Evolutionary conservation across 352 stramenopile species (phyloP), one percentile per base, ranked within the genome.

Genomic region (Phytopythium cucurbitacearum): DNA sequence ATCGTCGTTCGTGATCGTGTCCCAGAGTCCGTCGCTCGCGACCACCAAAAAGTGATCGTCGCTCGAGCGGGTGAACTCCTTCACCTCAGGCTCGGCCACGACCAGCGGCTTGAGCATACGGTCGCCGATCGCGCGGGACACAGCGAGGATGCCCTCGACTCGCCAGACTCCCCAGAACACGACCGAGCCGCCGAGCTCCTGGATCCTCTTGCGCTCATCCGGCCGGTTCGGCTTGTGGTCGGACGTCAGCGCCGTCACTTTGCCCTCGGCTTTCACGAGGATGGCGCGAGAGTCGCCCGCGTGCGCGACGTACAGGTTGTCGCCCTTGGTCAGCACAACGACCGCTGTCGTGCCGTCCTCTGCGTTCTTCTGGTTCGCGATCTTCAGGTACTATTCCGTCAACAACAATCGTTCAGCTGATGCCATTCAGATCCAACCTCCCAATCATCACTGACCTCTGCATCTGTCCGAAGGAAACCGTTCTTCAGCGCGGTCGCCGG

Each of bases 161-260:
- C 93, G 84, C 87, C 89, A 97, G 38, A 96, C 85, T 16, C 92
- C 92, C 82, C 85, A 96, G 51, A 96, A 89, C 10, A 96, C 85
- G 3, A 98, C 87, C 21, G 73, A 91, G 40, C 92, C 92, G 33
- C 92, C 91, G 13, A 96, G 64, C 46, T 91, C 79, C 41, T 87
- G 76, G 51, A 98, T 94, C 39, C 92, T 77, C 49, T 87, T 83
- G 43, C 80, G 76, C 70, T 98, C 92, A 44, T 97, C 89, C 34
- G 85, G 80, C 32, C 86, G 84, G 56, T 96, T 95, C 11, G 92
- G 92, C 65, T 97, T 96, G 64, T 98, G 91, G 64, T 98, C 91
- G 6, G 68, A 71, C 16, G 86, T 96, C 40, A 98, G 71, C 11
- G 77, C 60, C 21, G 84, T 88, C 40, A 83, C 71, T 39, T 87